Evolutionary conservation across 768 basidiomycete species (phyloP), one percentile per base, ranked within the genome.

Genomic region (Podaxis sp.): DNA sequence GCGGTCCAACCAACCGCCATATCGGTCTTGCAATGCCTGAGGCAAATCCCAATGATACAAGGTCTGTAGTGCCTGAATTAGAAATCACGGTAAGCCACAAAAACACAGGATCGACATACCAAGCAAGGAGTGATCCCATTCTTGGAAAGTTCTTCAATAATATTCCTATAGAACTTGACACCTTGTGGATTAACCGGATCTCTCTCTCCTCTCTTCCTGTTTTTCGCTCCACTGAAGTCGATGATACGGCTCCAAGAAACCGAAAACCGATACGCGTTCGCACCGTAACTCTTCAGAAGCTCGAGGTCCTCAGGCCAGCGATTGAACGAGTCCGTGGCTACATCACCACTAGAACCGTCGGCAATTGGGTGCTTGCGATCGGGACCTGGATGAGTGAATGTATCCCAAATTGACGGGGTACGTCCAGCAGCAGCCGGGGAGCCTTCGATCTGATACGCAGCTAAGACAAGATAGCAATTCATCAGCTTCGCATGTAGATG

Each of bases 11-110:
- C 88, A 92, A 2, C 90, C 90, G 2, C 85, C 85, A 69, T 92
- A 92, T 55, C 86, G 80, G 58, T 91, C 86, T 40, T 89, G 82
- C 49, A 94, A 77, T 1, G 75, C 84, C 70, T 89, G 86, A 4
- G 91, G 91, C 6, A 91, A 77, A 66, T 93, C 90, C 90, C 89
- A 91, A 69, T 88, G 89, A 70, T 88, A 89, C 52, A 90, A 72
- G 0, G 87, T 90, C 86, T 89, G 33, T 33, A 12, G 12, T 59
- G 43, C 4, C 17, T 1, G 13, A 25, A 17, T 9, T 55, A 59
- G 15, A 57, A 43, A 46, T 24, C 7, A 51, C 13, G 19, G 41
- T 37, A n/a, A 49, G 53, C 24, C 53, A 15, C 57, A 36, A 40
- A 25, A 43, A 27, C 17, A 33, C n/a, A 52, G 22, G 12, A 38